phyloP scores from a whole-genome alignment of 345 rosid species.

The Aegle marmelos region DNA sequence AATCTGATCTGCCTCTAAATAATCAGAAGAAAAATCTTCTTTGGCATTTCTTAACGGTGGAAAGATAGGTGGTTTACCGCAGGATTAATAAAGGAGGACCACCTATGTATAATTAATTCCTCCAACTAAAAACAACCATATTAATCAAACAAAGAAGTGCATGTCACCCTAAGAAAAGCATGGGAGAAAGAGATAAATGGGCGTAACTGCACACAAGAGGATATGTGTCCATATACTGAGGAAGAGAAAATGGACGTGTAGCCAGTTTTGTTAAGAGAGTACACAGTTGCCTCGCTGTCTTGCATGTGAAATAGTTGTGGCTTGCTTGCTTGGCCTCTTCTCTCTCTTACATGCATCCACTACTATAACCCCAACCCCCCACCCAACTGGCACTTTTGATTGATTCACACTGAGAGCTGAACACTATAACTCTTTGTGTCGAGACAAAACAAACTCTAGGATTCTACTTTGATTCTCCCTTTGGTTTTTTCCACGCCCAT shows the following conservation, averaged over 20 bases:
- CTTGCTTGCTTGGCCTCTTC: conserved; percentile 11
- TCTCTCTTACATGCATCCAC: conserved; percentile 22
- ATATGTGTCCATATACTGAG: conserved; percentile 32
- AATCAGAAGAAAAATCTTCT: too few relatives aligned
- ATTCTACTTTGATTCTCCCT: conserved; percentile 26
- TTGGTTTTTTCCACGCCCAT: conserved; percentile 10
- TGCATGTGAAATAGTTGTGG: conserved; percentile 50
- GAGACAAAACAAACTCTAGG: conserved; percentile 32
- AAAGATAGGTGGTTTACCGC: background rate
- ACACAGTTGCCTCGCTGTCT: conserved; percentile 63
- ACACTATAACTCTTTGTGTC: conserved; percentile 7
- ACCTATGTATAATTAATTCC: background rate
- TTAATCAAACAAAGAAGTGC: background rate
- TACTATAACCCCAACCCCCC: conserved; percentile 14
- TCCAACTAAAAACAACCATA: conserved; percentile 7
- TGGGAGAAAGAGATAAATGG: conserved; percentile 5
- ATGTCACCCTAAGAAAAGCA: conserved; percentile 3
- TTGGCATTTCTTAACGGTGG: too few relatives aligned
- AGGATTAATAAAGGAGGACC: background rate
- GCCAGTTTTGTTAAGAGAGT: conserved; percentile 44
- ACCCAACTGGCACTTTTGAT: conserved; percentile 46
- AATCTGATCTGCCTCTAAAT: too few relatives aligned
- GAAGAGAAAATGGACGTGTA: conserved; percentile 43
- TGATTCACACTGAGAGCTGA: conserved; percentile 23
- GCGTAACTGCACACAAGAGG: conserved; percentile 18